Percentiles rank a stretch among this genome's conserved stretches.
Evolutionary conservation across 495 filamentous ascomycete genomes (phyloP).

Genomic region (Peziza echinospora): DNA sequence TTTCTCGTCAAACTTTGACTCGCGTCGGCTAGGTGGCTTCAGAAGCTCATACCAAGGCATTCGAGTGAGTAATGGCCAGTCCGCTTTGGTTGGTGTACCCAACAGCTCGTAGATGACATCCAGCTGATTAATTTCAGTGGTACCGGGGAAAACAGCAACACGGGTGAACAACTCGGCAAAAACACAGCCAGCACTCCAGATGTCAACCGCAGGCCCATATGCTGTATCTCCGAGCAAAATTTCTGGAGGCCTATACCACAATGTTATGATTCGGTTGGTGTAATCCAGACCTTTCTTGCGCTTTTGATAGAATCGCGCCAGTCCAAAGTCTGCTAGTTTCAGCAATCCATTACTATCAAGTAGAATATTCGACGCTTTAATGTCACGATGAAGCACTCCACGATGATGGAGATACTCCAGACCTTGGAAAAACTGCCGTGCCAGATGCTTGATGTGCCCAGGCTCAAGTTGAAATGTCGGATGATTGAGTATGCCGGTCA

Average conservation of each 20-base stretch:
- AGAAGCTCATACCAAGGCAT: constrained; percentile 95
- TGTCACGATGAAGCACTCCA: constrained; percentile 86
- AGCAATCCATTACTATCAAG: constrained; percentile 71
- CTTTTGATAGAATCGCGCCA: constrained; percentile 94
- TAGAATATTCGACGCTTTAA: constrained; percentile 86
- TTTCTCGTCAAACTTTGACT: constrained; percentile 62
- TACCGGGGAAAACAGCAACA: constrained; percentile 86
- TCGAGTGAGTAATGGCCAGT: constrained; percentile 74
- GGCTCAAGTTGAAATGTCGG: constrained; percentile 72
- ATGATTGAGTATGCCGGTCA: constrained; percentile 69
- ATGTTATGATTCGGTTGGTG: constrained; percentile 94
- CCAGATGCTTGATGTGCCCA: constrained; percentile 81
- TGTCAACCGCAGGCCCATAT: constrained; percentile 86
- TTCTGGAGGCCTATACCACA: constrained; percentile 91
- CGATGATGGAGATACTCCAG: constrained; percentile 84
- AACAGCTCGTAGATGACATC: constrained; percentile 89
- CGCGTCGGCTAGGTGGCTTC: constrained; percentile 46
- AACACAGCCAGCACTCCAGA: constrained; percentile 95
- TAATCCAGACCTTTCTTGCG: constrained; percentile 71
- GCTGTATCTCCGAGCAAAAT: constrained; percentile 82
- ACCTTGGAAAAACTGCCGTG: constrained; percentile 82
- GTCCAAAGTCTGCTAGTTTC: constrained; percentile 89
- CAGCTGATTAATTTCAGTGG: constrained; percentile 83
- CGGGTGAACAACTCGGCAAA: constrained; percentile 92
- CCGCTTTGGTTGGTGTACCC: constrained; percentile 59